These are phyloP conservation scores for Hirschfeldia incana DNA, from an alignment of 345 rosid genomes.

Conservation along the genomic window DNA sequence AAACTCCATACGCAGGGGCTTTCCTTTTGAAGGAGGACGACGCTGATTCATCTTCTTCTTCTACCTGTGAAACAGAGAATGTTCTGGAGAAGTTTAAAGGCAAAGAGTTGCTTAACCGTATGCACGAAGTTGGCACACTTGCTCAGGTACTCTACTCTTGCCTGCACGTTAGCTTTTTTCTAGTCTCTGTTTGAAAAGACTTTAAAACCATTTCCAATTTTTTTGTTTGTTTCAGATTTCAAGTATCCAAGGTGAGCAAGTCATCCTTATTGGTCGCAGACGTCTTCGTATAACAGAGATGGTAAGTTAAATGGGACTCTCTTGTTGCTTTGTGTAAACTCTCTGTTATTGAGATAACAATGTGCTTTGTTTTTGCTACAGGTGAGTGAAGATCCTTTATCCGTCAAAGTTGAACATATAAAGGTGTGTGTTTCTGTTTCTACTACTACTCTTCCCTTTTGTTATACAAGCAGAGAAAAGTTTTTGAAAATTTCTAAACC, in stretches of 20 bases:
- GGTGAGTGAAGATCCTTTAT: neutral
- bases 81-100: neutral
- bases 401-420: neutral
- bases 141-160: neutral
- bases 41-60: neutral
- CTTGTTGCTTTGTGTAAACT: neutral
- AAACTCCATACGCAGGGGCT: neutral
- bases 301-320: neutral
- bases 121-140: neutral
- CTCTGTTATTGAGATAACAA: neutral
- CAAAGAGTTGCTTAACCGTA: neutral
- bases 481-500: neutral
- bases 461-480: neutral
- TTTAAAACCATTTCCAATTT: neutral
- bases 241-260: neutral
- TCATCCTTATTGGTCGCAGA: neutral
- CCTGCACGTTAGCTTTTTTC: neutral
- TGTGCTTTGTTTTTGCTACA: neutral
- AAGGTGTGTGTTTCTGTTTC: neutral
- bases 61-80: neutral
- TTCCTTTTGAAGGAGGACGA: neutral
- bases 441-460: neutral
- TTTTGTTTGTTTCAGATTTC: neutral
- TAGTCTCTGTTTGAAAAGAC: neutral
- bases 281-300: neutral